Evolutionary conservation across 768 basidiomycete species (phyloP), one percentile per base, ranked within the genome.

Genomic region (Tremella fuciformis): DNA sequence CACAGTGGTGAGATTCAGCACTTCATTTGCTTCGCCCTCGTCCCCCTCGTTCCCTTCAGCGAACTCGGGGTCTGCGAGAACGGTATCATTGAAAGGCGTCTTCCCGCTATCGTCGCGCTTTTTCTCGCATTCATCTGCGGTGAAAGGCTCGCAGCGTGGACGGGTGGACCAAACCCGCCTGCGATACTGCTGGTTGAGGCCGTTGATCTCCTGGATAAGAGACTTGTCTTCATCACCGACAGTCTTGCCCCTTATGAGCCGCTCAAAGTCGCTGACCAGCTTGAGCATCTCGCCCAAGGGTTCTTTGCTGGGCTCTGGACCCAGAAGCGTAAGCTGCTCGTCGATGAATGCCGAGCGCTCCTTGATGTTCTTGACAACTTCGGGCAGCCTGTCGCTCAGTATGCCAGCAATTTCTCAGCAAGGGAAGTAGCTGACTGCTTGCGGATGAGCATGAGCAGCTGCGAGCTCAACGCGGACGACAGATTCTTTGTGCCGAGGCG

Each of bases 241-340:
- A 22, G 60, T 56, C 38, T 47, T 55, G 1, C 8, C 1, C 13
- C 53, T 24, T 41, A 70, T 50, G 2, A 58, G 42, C 34, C 24
- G 16, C 4, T 22, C n/a, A 41, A 67, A 58, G 2, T 29, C 0
- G 4, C 22, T 29, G 42, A 65, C 21, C 7, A 65, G 55, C 1
- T 19, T 22, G 16, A 62, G 29, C 34, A 67, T 58, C 50, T 68
- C 64, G 41, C 49, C 19, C 19, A 39, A 8, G 1, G 66, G 64
- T n/a, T 71, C 62, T 13, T 55, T 26, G 1, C 64, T 64, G 15
- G 64, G 66, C 11, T 59, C 84, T 84, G 38, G 16, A 44, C 55
- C 47, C 37, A 57, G 55, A 13, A 16, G 13, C 1, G 9, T 7
- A 9, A 57, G 55, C 44, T 56, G 42, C 37, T 44, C 25, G 22